Evolutionary conservation across 176 grass and related monocot genomes (phyloP), one percentile per base, ranked within the genome.

Genomic region (Microstegium vimineum): DNA sequence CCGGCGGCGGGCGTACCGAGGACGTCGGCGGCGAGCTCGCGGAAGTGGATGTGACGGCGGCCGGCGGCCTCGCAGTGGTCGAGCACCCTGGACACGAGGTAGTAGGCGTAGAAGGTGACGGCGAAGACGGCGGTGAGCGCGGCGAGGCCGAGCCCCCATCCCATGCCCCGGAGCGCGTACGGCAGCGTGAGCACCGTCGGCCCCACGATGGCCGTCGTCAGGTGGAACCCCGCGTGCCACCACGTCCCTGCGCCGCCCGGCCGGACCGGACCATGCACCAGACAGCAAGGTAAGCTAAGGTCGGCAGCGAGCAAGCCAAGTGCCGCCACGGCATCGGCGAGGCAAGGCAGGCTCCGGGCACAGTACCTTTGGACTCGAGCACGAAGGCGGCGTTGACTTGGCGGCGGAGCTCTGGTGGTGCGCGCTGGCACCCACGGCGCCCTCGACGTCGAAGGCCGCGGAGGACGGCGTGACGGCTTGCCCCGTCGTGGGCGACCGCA

Each of bases 171-270:
- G 15, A 98, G 78, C 45, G 92, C 95, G 73, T 94, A 97, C 36
- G 92, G 95, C 71, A 97, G 92, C 78, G 95, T 94, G 25, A 97
- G 88, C 61, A 92, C 90, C 71, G 95, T 94, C 1, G 95, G 95
- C 0, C 95, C 95, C 8, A 98, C 92, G 63, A 91, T 94, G 34
- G 95, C 95, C 71, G 95, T 94, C 62, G 95, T 94, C n/a, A 94
- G 92, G 52, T 98, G 95, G 71, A 98, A 98, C 49, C 95, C 95
- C 2, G 95, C 95, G 80, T 94, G 95, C 88, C 90, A 98, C 95
- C 95, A 94, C 73, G 59, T 91, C 73, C 95, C 95, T 94, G 79
- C n/a, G n/a, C n/a, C n/a, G n/a, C n/a, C n/a, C n/a, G n/a, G n/a
- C n/a, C n/a, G n/a, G n/a, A n/a, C n/a, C n/a, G n/a, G n/a, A n/a